These are phyloP conservation scores for Papilionanthe hybrid DNA, from an alignment of 116 monocot genomes.

Conservation along the genomic window DNA sequence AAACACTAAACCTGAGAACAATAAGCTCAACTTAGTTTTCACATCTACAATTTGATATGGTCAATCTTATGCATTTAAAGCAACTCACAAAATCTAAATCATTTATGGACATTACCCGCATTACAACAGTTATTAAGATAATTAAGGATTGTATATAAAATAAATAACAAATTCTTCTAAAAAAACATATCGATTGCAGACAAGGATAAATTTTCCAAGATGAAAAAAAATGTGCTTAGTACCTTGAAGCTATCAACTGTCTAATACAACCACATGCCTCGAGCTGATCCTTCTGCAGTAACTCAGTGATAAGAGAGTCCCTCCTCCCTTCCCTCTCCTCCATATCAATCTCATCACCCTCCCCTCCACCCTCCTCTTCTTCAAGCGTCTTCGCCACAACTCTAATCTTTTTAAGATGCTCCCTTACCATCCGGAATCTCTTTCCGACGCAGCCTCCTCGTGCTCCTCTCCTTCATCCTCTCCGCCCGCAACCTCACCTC, in stretches of 20 bases:
- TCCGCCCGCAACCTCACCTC: not conserved
- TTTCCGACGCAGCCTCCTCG: constrained; percentile 66
- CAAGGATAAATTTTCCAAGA: not conserved
- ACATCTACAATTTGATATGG: not conserved
- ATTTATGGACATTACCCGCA: not conserved
- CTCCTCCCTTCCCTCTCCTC: constrained; percentile 45
- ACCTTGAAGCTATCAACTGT: constrained; percentile 68
- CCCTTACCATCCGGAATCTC: constrained; percentile 60
- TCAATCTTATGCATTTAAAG: not conserved
- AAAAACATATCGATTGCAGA: not conserved
- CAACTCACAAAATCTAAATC: not conserved
- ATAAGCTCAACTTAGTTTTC: not conserved
- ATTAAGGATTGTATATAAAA: not conserved
- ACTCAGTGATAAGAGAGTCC: constrained; percentile 61
- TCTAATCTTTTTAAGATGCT: constrained; percentile 49
- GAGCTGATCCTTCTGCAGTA: constrained; percentile 76
- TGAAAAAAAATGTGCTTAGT: not conserved
- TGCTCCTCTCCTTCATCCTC: constrained; percentile 3
- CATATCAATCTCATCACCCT: constrained; percentile 27
- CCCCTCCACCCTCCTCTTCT: constrained; percentile 21
- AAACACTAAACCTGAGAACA: no score
- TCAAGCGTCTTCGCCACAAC: constrained; percentile 2
- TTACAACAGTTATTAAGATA: not conserved
- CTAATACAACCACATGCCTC: constrained; percentile 62
- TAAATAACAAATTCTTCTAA: not conserved